phyloP scores from a whole-genome alignment of 2,329 filamentous ascomycete genomes.

The Penicillium sp. region DNA sequence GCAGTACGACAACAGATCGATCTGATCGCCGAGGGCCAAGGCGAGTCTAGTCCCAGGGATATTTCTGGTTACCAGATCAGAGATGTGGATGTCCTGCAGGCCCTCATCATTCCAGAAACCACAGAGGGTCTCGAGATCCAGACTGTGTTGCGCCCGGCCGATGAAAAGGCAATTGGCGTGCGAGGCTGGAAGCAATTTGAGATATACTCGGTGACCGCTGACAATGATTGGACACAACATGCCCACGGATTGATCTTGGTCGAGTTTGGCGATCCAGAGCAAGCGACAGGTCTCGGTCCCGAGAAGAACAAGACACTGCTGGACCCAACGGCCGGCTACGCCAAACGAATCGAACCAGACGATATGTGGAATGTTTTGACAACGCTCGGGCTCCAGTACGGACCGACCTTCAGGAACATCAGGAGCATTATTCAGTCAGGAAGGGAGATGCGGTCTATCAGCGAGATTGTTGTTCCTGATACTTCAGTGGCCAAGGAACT shows the following conservation, averaged over 20 bases:
- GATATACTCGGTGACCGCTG: slow-evolving; percentile 20
- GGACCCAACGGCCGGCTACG: neutral
- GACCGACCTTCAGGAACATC: slow-evolving; percentile 1
- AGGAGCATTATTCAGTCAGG: neutral
- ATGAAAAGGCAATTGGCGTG: neutral
- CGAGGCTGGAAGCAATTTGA: slow-evolving; percentile 24
- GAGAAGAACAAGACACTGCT: neutral
- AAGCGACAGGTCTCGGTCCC: neutral
- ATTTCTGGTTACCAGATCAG: neutral
- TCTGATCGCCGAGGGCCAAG: neutral
- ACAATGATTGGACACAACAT: slow-evolving; percentile 22
- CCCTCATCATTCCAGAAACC: neutral
- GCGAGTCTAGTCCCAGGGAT: neutral
- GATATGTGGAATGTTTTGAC: neutral
- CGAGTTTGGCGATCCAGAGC: neutral
- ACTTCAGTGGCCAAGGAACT: slow-evolving; percentile 2
- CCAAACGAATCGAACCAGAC: neutral
- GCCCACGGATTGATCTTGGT: slow-evolving; percentile 18
- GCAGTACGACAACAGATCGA: neutral
- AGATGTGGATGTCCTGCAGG: neutral
- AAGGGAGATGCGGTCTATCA: neutral
- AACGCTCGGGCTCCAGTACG: neutral
- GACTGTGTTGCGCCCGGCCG: neutral
- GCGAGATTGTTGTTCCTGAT: slow-evolving; percentile 1
- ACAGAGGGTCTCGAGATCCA: neutral